These are phyloP conservation scores for Solanum tarijense DNA, from an alignment of 257 asterid species.

Conservation along the genomic window DNA sequence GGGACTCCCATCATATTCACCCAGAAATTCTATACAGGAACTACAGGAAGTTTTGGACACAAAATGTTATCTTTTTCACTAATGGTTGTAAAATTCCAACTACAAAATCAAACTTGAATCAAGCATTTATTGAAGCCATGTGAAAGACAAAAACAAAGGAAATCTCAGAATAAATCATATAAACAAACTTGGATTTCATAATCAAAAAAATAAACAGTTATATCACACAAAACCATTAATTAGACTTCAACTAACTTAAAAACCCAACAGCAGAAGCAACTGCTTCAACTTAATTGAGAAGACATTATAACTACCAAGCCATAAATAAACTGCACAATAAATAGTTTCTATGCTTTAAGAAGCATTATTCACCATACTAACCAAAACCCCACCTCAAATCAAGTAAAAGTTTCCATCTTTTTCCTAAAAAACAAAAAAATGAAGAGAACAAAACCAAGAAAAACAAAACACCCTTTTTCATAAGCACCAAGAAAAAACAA, in stretches of 20 bases:
- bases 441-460: neutral
- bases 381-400: neutral
- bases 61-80: neutral
- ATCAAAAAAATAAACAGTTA: neutral
- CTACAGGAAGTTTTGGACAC: neutral
- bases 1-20: neutral
- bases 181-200: neutral
- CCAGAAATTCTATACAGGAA: neutral
- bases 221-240: neutral
- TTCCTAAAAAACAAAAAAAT: neutral
- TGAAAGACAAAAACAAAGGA: neutral
- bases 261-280: neutral
- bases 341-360: neutral
- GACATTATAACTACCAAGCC: neutral
- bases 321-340: neutral
- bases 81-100: neutral
- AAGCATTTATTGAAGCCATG: neutral
- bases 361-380: neutral
- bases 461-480: neutral
- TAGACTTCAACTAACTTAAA: neutral
- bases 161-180: neutral
- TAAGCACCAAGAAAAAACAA: neutral
- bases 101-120: neutral
- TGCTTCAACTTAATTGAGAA: neutral
- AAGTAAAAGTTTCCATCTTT: neutral